Conservation (phyloP, 306 rosid genomes). For the Gillenia trifoliata region DNA sequence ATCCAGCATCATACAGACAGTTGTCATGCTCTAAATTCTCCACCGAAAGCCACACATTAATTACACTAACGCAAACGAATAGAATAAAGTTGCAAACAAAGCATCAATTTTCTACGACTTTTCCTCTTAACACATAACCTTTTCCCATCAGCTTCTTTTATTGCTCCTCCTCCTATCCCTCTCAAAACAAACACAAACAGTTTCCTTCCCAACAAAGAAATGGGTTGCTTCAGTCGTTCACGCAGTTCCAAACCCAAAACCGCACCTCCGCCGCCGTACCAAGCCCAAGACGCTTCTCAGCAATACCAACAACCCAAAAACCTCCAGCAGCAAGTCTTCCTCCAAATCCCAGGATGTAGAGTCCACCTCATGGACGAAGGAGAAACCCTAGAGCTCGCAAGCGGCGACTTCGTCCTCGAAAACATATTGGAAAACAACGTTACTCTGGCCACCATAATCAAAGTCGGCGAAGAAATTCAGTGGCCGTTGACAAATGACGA, state of each 20-base stretch:
- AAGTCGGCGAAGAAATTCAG: constrained; percentile 63
- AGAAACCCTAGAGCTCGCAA: constrained; percentile 59
- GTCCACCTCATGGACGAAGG: constrained; percentile 81
- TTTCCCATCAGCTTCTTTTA: not conserved
- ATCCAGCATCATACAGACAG: not conserved
- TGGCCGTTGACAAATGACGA: constrained; percentile 99
- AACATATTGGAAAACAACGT: constrained; percentile 51
- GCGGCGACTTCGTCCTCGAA: constrained; percentile 62
- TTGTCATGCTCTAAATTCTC: constrained; percentile 25
- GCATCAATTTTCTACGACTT: constrained; percentile 23
- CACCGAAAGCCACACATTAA: constrained; percentile 49
- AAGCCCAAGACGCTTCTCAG: not conserved
- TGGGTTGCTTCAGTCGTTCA: constrained; percentile 62
- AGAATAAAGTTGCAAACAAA: constrained; percentile 50
- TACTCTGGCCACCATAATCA: constrained; percentile 68
- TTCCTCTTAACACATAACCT: not conserved
- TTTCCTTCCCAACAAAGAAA: constrained; percentile 16
- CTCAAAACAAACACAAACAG: not conserved
- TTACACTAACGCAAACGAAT: constrained; percentile 22
- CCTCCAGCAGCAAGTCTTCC: constrained; percentile 45
- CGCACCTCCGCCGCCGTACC: constrained; percentile 9
- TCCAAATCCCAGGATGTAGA: constrained; percentile 61
- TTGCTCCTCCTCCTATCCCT: not conserved
- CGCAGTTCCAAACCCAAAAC: constrained; percentile 41
- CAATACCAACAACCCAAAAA: constrained; percentile 23